A percentile compares a stretch with the other conserved stretches of the same genome.
phyloP scores from a whole-genome alignment of 1,284 basidiomycete genomes.

The Phaffia rhodozyma region DNA sequence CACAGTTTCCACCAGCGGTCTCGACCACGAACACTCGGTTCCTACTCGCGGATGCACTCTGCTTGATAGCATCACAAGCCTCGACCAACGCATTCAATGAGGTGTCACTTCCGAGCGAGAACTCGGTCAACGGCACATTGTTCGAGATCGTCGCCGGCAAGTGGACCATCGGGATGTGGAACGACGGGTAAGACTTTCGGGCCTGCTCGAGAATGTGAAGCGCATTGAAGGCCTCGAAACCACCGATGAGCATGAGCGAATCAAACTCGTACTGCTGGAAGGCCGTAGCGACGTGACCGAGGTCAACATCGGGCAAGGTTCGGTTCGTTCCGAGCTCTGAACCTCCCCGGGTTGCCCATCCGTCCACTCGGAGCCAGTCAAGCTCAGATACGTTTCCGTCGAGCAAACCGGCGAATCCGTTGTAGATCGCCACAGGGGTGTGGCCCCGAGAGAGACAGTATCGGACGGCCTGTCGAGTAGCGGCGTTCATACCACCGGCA shows the following conservation, averaged over 20 bases:
- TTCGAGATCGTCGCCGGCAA: conserved; percentile 93
- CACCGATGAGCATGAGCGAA: conserved; percentile 79
- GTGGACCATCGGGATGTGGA: conserved; percentile 87
- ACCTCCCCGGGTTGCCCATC: conserved; percentile 92
- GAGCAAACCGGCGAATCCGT: conserved; percentile 87
- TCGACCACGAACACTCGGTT: conserved; percentile 96
- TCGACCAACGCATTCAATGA: conserved; percentile 94
- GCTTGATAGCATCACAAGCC: conserved; percentile 96
- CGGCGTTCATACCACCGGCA: conserved; percentile 97
- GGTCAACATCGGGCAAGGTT: conserved; percentile 66
- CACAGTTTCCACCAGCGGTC: conserved; percentile 92
- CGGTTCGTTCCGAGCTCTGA: conserved; percentile 97
- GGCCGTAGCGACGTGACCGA: conserved; percentile 74
- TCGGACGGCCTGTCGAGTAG: conserved; percentile 83
- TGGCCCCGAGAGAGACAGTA: conserved; percentile 90
- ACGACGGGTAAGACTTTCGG: conserved; percentile 69
- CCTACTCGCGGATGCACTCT: conserved; percentile 86
- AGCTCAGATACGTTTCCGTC: conserved; percentile 77
- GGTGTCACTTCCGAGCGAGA: conserved; percentile 88
- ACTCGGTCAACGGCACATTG: conserved; percentile 95
- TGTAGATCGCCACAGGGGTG: conserved; percentile 78
- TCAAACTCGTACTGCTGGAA: conserved; percentile 80
- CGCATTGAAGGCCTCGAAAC: conserved; percentile 86
- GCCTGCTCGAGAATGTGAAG: conserved; percentile 67
- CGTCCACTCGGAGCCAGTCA: conserved; percentile 94